Percentiles rank a stretch among this genome's conserved stretches.
Evolutionary conservation across 148 eudicot genomes (phyloP).

Genomic region (Dysphania ambrosioides): DNA sequence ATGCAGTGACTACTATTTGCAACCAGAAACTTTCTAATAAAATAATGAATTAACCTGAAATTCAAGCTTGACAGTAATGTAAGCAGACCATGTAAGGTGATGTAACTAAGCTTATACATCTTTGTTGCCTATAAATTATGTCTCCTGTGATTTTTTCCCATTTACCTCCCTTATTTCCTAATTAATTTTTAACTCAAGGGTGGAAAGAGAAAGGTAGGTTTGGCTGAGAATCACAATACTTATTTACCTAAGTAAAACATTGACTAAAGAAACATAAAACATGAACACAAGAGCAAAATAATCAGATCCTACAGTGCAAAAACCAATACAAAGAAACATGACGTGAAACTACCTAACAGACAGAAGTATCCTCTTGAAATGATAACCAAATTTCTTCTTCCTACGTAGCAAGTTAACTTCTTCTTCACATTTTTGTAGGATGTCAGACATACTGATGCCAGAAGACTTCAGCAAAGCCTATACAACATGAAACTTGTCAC

Average conservation of each 20-base stretch:
- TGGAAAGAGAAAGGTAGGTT: neutral
- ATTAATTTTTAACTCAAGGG: neutral
- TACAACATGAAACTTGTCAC: constrained; percentile 17
- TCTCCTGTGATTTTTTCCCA: no score
- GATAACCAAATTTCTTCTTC: constrained; percentile 63
- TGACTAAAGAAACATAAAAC: no score
- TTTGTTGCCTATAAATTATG: no score
- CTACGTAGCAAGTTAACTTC: constrained; percentile 44
- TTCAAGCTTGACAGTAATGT: no score
- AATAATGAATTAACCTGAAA: no score
- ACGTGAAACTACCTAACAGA: constrained; percentile 49
- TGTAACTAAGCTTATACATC: no score
- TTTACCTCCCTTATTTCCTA: neutral
- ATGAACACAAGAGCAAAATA: neutral
- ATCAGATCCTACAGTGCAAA: neutral
- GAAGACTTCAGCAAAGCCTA: constrained; percentile 54
- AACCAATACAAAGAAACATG: neutral
- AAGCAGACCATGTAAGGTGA: no score
- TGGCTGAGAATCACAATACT: neutral
- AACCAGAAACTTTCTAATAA: no score
- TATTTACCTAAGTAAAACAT: no score
- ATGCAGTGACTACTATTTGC: no score
- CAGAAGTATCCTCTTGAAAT: constrained; percentile 59
- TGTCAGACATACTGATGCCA: constrained; percentile 46
- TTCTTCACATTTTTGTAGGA: constrained; percentile 67